Conservation (phyloP, 495 filamentous ascomycete species). For the Glarea lozoyensis region DNA sequence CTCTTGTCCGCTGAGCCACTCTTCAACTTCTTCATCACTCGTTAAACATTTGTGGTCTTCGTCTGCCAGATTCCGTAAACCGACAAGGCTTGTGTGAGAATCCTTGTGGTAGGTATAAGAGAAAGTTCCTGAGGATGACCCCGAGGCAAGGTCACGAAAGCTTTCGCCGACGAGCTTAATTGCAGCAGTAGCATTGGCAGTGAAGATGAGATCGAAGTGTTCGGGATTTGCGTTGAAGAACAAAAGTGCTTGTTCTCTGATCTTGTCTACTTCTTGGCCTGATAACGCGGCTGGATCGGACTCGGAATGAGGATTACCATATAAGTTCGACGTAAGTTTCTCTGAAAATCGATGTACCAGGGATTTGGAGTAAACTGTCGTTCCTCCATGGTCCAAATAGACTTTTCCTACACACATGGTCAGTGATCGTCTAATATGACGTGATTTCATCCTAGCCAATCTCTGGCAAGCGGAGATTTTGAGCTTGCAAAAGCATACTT, state of each 20-base stretch:
- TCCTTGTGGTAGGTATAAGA: slow-evolving; percentile 72
- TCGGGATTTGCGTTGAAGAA: slow-evolving; percentile 56
- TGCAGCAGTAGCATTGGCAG: slow-evolving; percentile 58
- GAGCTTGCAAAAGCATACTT: too few relatives aligned
- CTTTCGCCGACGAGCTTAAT: slow-evolving; percentile 62
- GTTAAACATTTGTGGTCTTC: slow-evolving; percentile 49
- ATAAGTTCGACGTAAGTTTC: slow-evolving; percentile 48
- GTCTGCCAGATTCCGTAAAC: slow-evolving; percentile 52
- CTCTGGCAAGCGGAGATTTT: too few relatives aligned
- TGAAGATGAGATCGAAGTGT: slow-evolving; percentile 61
- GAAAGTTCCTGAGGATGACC: slow-evolving; percentile 37
- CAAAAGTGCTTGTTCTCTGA: slow-evolving; percentile 46
- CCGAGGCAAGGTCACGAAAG: slow-evolving; percentile 44
- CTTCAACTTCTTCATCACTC: slow-evolving; percentile 55
- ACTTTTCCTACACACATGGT: slow-evolving; percentile 22
- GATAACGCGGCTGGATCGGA: slow-evolving; percentile 55
- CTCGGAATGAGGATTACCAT: slow-evolving; percentile 70
- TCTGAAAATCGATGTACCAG: slow-evolving; percentile 48
- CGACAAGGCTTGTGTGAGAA: slow-evolving; percentile 66
- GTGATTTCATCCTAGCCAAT: too few relatives aligned
- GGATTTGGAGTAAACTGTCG: slow-evolving; percentile 62
- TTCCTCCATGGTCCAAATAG: slow-evolving; percentile 70
- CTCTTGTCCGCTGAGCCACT: slow-evolving; percentile 41
- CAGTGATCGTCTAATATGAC: too few relatives aligned
- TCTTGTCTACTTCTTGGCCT: slow-evolving; percentile 48